Conservation (phyloP, 2,329 filamentous ascomycete species). For the Fulvia fulva region DNA sequence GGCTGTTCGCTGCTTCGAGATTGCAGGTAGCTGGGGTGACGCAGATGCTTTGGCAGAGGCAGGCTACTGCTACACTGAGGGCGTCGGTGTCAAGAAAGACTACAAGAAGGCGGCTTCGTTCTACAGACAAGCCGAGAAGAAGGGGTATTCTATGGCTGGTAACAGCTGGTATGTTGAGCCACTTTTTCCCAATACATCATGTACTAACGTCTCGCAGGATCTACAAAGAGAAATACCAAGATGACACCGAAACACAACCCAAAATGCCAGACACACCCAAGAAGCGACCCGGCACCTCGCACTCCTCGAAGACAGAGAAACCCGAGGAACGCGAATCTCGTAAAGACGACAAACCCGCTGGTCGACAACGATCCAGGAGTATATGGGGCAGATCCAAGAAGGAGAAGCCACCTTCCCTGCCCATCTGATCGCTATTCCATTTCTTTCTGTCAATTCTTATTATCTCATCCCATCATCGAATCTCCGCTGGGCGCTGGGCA, state of each 20-base stretch:
- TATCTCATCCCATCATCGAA: too few species aligned
- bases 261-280: constrained; percentile 6
- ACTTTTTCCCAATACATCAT: background rate
- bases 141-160: constrained; percentile 95
- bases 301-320: constrained; percentile 13
- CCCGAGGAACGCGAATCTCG: background rate
- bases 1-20: constrained; percentile 90
- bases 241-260: constrained; percentile 30
- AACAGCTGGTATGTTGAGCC: constrained; percentile 80
- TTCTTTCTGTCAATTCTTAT: background rate
- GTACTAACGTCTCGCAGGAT: constrained; percentile 59
- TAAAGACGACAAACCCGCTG: constrained; percentile 5
- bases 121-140: constrained; percentile 84
- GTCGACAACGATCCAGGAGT: constrained; percentile 11
- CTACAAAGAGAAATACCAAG: constrained; percentile 87
- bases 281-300: constrained; percentile 18
- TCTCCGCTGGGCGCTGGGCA: constrained; percentile 1
- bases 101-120: constrained; percentile 89
- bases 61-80: constrained; percentile 93
- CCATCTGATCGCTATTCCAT: background rate
- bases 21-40: constrained; percentile 93
- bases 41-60: constrained; percentile 90
- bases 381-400: constrained; percentile 10
- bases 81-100: constrained; percentile 91
- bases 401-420: constrained; percentile 9